Base-by-base conservation (phyloP, 768 basidiomycete genomes). In the Mrakia gelida region DNA sequence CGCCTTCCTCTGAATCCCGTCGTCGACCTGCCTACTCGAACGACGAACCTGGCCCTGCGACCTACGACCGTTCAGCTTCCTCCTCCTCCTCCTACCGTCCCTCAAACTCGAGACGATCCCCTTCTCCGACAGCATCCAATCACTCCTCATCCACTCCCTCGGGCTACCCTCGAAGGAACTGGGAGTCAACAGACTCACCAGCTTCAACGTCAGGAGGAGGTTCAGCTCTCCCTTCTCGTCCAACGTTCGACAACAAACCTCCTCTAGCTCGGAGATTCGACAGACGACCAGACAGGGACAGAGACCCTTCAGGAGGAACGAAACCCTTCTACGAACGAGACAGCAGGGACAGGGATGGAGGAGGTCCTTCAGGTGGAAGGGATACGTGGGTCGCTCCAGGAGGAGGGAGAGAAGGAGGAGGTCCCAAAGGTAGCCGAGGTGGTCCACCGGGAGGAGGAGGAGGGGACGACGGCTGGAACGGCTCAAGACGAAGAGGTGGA, bases 351-450 rank as follows among this genome's bases (percentile, higher is more conserved):
- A 30, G 65, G 34, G 65, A 68, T 26, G 16, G 32, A 38, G 32
- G 32, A 18, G 32, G 32, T 30, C 28, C 30, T 16, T 32, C 30
- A 11, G 65, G 65, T 34, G 65, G 65, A 30, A 68, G 65, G 16
- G 67, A 70, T 38, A 70, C 67, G 2, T 70, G 67, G 67, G 34
- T 70, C 38, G 67, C 67, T n/a, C 67, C 67, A 15, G 67, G 67
- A 26, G 34, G 67, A 43, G 38, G 41, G 41, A 11, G 34, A 38
- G 67, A 59, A 59, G 38, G 38, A 59, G 38, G 38, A 38, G 28
- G n/a, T 13, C 28, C 59, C 49, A 52, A 52, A 52, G 49, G 49
- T 52, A 21, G 49, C 49, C 49, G 49, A 23, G 65, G 67, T 23
- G 67, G 34, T 2, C 32, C 65, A 68, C 34, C 16, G 11, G 34